These are phyloP conservation scores for Megacollybia marginata DNA, from an alignment of 768 basidiomycete genomes.

Conservation along the genomic window DNA sequence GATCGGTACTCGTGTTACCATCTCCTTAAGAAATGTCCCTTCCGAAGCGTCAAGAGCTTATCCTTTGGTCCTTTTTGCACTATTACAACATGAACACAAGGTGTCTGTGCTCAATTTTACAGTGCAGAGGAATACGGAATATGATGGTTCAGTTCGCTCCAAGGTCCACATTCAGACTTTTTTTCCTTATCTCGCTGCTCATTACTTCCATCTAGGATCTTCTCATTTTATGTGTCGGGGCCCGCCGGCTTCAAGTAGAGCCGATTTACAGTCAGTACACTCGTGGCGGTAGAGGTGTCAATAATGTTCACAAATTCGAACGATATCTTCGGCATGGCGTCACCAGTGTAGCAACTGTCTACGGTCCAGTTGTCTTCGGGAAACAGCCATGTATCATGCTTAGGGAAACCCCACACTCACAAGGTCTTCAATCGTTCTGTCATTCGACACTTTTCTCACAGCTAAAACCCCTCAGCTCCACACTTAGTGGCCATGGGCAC, in stretches of 20 bases:
- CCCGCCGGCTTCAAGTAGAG: conserved; percentile 74
- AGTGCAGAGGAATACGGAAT: conserved; percentile 93
- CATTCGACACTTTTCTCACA: neutral
- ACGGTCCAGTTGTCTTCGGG: conserved; percentile 85
- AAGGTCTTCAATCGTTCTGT: conserved; percentile 39
- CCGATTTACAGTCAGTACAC: conserved; percentile 93
- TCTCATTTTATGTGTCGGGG: conserved; percentile 82
- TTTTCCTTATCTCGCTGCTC: neutral
- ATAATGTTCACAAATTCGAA: conserved; percentile 97
- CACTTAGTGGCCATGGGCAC: conserved; percentile 85
- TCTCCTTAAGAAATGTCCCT: conserved; percentile 74
- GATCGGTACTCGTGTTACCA: conserved; percentile 76
- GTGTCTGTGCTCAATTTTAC: conserved; percentile 88
- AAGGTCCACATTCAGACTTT: conserved; percentile 46
- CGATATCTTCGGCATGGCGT: conserved; percentile 79
- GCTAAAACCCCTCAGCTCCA: conserved; percentile 42
- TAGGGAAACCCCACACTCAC: conserved; percentile 55
- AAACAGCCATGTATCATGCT: conserved; percentile 75
- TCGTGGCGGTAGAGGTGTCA: conserved; percentile 80
- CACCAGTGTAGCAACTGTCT: conserved; percentile 79
- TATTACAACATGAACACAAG: conserved; percentile 96
- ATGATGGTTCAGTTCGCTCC: conserved; percentile 78
- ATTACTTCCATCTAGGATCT: conserved; percentile 52
- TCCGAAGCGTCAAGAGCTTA: conserved; percentile 31
- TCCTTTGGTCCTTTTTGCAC: conserved; percentile 60